phyloP scores from a whole-genome alignment of 768 basidiomycete species.

The Kwoniella europaea region DNA sequence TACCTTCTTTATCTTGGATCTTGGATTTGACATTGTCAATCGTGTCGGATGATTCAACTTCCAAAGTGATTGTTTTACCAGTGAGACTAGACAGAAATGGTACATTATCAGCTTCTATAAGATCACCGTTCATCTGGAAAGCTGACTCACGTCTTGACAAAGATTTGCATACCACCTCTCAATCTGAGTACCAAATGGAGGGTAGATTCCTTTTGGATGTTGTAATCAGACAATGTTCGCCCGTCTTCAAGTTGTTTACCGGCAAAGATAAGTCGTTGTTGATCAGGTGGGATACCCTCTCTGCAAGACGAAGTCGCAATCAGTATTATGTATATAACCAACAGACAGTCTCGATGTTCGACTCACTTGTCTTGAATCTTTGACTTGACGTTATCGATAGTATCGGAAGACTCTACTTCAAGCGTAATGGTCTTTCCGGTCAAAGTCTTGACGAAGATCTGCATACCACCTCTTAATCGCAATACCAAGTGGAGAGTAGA shows the following conservation, averaged over 20 bases:
- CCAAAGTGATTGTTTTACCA: constrained; percentile 47
- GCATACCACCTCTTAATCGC: constrained; percentile 87
- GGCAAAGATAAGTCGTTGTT: constrained; percentile 88
- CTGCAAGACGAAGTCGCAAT: constrained; percentile 20
- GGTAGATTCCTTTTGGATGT: constrained; percentile 58
- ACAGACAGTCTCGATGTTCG: not conserved
- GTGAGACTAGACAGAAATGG: constrained; percentile 22
- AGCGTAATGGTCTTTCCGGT: constrained; percentile 59
- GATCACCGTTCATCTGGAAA: too few species aligned
- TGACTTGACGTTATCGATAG: constrained; percentile 90
- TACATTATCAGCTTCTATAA: constrained; percentile 5
- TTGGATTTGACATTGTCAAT: constrained; percentile 55
- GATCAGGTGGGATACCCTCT: constrained; percentile 65
- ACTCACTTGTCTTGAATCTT: constrained; percentile 93
- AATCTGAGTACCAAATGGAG: constrained; percentile 71
- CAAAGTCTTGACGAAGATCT: constrained; percentile 62
- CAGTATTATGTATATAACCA: not conserved
- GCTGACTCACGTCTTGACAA: constrained; percentile 53
- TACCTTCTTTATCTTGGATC: constrained; percentile 58
- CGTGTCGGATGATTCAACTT: constrained; percentile 51
- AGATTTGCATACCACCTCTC: constrained; percentile 75
- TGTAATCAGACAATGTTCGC: constrained; percentile 83
- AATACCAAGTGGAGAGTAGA: constrained; percentile 65
- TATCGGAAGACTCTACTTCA: constrained; percentile 87
- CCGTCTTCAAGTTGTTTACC: constrained; percentile 93